A percentile compares a stretch with the other conserved stretches of the same genome.
Evolutionary conservation across 2,329 filamentous ascomycete genomes (phyloP).

Genomic region (Macrophomina tecta): DNA sequence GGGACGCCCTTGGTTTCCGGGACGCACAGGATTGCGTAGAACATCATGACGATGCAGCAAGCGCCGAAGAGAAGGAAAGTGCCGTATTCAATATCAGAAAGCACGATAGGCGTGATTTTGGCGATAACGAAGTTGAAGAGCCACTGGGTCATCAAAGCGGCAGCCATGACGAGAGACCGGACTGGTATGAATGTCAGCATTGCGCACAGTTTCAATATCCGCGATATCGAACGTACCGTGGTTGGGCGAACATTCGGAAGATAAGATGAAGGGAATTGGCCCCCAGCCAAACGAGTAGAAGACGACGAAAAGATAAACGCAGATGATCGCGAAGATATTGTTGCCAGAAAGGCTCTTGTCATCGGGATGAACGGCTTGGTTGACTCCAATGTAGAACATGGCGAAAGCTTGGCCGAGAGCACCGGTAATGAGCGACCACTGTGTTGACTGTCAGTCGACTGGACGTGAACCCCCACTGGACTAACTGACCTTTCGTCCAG

Average conservation of each 20-base stretch:
- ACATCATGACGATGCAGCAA: conserved; percentile 50
- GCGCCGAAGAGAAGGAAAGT: conserved; percentile 52
- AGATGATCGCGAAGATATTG: conserved; percentile 56
- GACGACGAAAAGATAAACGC: conserved; percentile 57
- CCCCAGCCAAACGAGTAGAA: conserved; percentile 56
- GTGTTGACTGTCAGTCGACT: conserved; percentile 12
- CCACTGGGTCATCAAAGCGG: conserved; percentile 55
- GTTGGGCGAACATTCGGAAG: conserved; percentile 49
- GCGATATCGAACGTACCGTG: conserved; percentile 34
- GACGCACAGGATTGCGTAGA: conserved; percentile 50
- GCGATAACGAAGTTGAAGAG: conserved; percentile 47
- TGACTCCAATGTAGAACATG: conserved; percentile 49
- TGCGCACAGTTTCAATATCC: background rate
- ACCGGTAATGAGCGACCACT: conserved; percentile 51
- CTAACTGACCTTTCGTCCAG: conserved; percentile 49
- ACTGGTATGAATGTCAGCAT: conserved; percentile 33
- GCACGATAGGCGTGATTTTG: conserved; percentile 51
- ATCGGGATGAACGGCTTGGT: conserved; percentile 44
- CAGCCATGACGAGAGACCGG: conserved; percentile 51
- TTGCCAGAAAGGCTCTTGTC: conserved; percentile 40
- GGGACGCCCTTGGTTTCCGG: conserved; percentile 53
- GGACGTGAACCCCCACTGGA: background rate
- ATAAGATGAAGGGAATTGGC: conserved; percentile 53
- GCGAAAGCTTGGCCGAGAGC: conserved; percentile 51
- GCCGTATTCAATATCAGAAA: conserved; percentile 51